Evolutionary conservation across 768 basidiomycete species (phyloP).

Genomic region (Serendipita indica): DNA sequence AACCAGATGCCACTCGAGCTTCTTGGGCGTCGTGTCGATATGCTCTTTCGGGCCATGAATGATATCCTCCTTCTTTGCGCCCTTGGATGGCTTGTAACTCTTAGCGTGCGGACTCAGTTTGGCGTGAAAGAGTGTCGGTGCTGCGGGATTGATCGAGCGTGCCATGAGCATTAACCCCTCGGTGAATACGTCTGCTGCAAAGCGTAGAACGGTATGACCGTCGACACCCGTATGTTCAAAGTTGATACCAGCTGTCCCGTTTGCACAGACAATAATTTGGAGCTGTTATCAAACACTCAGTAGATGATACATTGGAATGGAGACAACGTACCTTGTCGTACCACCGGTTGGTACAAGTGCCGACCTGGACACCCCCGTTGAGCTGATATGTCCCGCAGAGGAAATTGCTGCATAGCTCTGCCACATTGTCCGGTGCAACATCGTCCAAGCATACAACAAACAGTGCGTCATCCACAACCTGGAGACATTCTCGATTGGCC

Average conservation of each 20-base stretch:
- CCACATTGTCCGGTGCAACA: conserved; percentile 44
- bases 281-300: conserved; percentile 32
- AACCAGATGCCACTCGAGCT: conserved; percentile 86
- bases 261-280: conserved; percentile 90
- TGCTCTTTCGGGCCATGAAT: conserved; percentile 23
- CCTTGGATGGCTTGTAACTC: conserved; percentile 43
- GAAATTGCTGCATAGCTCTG: conserved; percentile 80
- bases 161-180: conserved; percentile 97
- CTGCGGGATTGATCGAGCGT: conserved; percentile 87
- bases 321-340: conserved; percentile 43
- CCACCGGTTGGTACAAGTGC: conserved; percentile 93
- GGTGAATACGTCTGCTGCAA: conserved; percentile 86
- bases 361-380: conserved; percentile 63
- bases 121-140: conserved; percentile 88
- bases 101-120: conserved; percentile 68
- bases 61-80: conserved; percentile 8
- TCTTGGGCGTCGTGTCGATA: conserved; percentile 80
- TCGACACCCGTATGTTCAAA: conserved; percentile 98
- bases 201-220: conserved; percentile 88
- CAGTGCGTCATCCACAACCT: conserved; percentile 42
- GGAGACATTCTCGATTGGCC: conserved; percentile 64
- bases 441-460: conserved; percentile 94
- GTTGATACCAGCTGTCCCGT: conserved; percentile 92
- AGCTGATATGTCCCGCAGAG: conserved; percentile 78
- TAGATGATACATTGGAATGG: conserved; percentile 9